Conservation (phyloP, 768 basidiomycete species). For the Russula emetica region DNA sequence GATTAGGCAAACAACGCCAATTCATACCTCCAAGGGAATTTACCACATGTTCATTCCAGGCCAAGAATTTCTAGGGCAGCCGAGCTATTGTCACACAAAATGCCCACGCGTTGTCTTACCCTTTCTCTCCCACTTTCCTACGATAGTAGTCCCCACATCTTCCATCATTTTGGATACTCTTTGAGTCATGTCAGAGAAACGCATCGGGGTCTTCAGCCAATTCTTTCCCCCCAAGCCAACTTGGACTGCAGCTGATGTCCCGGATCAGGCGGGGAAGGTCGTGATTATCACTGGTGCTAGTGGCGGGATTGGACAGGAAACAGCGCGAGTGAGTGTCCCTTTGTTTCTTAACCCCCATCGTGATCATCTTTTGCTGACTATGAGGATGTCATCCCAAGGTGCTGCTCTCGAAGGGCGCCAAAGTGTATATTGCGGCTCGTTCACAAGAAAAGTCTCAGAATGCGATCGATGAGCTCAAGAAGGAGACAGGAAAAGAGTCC, state of each 20-base stretch:
- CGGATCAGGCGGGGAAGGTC: slow-evolving; percentile 31
- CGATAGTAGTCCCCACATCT: neutral
- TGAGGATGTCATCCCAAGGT: slow-evolving; percentile 21
- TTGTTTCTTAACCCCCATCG: too few relatives aligned
- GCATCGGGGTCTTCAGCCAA: slow-evolving; percentile 17
- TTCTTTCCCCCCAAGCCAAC: slow-evolving; percentile 19
- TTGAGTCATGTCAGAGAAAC: slow-evolving; percentile 13
- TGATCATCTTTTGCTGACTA: neutral
- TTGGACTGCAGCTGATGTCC: slow-evolving; percentile 27
- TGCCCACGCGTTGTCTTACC: neutral
- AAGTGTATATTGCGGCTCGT: slow-evolving; percentile 35
- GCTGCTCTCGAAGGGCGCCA: slow-evolving; percentile 33
- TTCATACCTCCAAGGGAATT: neutral
- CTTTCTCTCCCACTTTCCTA: too few relatives aligned
- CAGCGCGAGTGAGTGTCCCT: slow-evolving; percentile 15
- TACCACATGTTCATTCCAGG: neutral
- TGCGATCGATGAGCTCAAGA: slow-evolving; percentile 29
- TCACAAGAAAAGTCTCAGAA: slow-evolving; percentile 25
- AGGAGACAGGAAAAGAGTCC: slow-evolving; percentile 23
- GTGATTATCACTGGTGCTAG: slow-evolving; percentile 32
- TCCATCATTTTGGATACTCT: neutral
- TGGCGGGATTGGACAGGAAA: slow-evolving; percentile 29
- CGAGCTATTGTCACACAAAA: neutral
- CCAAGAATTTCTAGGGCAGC: neutral
- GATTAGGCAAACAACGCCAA: neutral